A percentile compares a stretch with the other conserved stretches of the same genome.
These are phyloP conservation scores for Pseudogymnoascus sp. DNA, from an alignment of 2,329 filamentous ascomycete genomes.

Conservation along the genomic window DNA sequence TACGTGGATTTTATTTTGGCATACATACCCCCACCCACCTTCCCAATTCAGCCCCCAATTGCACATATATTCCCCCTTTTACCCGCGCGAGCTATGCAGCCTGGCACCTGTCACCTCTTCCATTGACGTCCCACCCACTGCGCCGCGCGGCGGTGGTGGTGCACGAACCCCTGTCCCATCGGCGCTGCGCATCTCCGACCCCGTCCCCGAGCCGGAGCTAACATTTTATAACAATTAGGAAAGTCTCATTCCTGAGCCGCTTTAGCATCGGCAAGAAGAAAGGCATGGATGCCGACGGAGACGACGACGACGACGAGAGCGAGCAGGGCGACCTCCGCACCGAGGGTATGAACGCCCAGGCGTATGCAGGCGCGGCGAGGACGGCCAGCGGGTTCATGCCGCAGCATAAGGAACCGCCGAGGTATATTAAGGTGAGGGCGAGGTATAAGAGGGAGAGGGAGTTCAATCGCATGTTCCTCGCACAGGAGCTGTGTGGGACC, in stretches of 20 bases:
- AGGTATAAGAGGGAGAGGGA: constrained; percentile 74
- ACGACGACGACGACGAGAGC: constrained; percentile 55
- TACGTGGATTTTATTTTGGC: constrained; percentile 33
- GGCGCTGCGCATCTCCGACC: constrained; percentile 16
- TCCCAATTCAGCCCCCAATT: neutral
- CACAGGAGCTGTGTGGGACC: constrained; percentile 74
- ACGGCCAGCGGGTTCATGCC: constrained; percentile 64
- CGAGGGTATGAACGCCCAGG: constrained; percentile 74
- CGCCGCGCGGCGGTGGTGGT: neutral
- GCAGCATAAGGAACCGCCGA: constrained; percentile 76
- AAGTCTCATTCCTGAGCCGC: constrained; percentile 81
- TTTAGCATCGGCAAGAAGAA: constrained; percentile 67
- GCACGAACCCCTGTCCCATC: constrained; percentile 3
- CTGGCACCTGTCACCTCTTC: neutral
- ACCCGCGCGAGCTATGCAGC: neutral
- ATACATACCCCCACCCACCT: neutral
- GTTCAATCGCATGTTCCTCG: constrained; percentile 82
- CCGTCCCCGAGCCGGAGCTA: constrained; percentile 9
- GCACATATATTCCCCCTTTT: neutral
- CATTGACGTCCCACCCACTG: neutral
- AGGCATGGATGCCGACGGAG: constrained; percentile 45
- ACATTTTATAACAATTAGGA: constrained; percentile 52
- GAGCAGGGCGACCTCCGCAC: constrained; percentile 60
- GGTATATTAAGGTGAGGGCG: constrained; percentile 78
- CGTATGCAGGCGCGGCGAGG: constrained; percentile 57